Conservation (phyloP, 2,329 filamentous ascomycete species). For the Acarospora socialis region DNA sequence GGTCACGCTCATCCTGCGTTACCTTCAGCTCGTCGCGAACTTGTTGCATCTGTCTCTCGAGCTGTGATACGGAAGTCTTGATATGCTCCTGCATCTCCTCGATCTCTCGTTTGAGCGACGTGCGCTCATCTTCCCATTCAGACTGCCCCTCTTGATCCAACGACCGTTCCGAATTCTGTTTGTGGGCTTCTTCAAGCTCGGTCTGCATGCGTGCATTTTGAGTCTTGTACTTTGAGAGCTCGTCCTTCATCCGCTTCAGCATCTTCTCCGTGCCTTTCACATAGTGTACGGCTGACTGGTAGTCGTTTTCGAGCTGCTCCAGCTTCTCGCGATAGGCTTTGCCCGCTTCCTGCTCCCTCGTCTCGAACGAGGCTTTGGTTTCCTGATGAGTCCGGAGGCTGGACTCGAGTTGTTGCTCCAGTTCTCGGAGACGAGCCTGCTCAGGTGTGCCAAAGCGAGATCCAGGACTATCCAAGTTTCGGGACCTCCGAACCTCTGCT, state of each 20-base stretch:
- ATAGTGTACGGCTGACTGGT: constrained; percentile 94
- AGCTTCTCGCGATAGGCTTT: constrained; percentile 83
- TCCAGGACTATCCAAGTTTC: constrained; percentile 57
- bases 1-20: constrained; percentile 54
- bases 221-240: constrained; percentile 80
- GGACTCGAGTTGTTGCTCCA: constrained; percentile 74
- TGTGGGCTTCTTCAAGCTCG: constrained; percentile 56
- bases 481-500: constrained; percentile 54
- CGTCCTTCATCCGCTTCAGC: constrained; percentile 96
- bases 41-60: constrained; percentile 57
- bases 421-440: constrained; percentile 60
- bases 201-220: constrained; percentile 71
- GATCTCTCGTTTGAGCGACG: constrained; percentile 53
- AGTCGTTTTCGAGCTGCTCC: constrained; percentile 87
- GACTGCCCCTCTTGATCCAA: constrained; percentile 31
- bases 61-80: constrained; percentile 45
- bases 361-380: constrained; percentile 60
- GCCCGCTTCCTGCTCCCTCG: constrained; percentile 75
- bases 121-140: constrained; percentile 64
- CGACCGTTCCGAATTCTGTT: constrained; percentile 32
- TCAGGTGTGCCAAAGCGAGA: constrained; percentile 69
- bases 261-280: constrained; percentile 98
- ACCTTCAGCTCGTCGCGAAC: constrained; percentile 56
- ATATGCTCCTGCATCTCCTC: constrained; percentile 55
- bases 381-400: constrained; percentile 74